Base-by-base conservation (phyloP, 2,329 filamentous ascomycete species). In the Myrmaecium sp. region DNA sequence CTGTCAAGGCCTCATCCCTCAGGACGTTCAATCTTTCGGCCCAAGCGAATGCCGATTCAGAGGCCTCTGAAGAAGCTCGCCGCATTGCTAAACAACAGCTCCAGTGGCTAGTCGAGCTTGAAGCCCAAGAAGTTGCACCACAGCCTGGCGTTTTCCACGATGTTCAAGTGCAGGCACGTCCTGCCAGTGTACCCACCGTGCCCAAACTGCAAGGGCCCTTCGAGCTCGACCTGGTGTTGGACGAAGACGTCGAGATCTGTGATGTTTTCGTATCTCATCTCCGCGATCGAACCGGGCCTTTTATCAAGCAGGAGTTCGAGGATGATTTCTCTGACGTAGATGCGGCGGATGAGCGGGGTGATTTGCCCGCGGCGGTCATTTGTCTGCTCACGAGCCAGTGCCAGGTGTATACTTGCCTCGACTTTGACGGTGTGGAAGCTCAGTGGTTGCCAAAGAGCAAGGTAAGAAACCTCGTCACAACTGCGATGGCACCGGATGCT, bases 171-270 rank as follows among this genome's bases (percentile, higher is more conserved):
- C 68, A 68, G 34, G 51, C 49, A 9, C 60, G 69, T 17, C 70
- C 70, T 1, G 38, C 50, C 6, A 58, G 55, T 30, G 60, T 60
- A 4, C 62, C 66, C 18, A 52, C 63, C 0, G 61, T 73, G 25
- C 68, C 70, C 2, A 60, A 64, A 29, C 47, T 75, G 17, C 70
- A 75, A 44, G 70, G 70, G 1, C 70, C 70, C 1, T 74, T 74
- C 44, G 47, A 54, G 6, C 51, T 66, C 15, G 52, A 60, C 5
- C 53, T 62, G 3, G 58, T 59, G 0, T 57, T 62, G 5, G 58
- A 62, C 5, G 51, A 63, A 10, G 57, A 65, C 30, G 52, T 67
- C 21, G 65, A 72, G 29, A 55, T 74, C 17, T 67, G 66, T 13
- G 70, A 74, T 39, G 62, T 75, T 33, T 53, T 64, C 30, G 64